Conservation (phyloP, 371 early-diverging fungal species). For the Rhizopus microsporus region DNA sequence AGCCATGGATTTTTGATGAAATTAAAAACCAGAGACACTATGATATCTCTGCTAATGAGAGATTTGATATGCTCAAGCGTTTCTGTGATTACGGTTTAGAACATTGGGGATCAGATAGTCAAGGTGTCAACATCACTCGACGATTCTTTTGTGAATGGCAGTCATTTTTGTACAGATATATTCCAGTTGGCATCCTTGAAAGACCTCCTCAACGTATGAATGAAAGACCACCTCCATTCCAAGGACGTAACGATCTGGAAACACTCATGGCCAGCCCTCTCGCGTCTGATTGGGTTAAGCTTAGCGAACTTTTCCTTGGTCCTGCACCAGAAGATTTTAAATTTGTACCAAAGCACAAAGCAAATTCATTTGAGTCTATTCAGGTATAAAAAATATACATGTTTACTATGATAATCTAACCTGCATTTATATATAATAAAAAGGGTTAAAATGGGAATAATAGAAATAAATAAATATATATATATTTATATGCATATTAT, state of each 20-base stretch:
- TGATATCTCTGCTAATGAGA: slow-evolving; percentile 91
- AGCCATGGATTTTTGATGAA: slow-evolving; percentile 98
- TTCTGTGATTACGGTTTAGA: slow-evolving; percentile 89
- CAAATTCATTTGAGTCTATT: slow-evolving; percentile 75
- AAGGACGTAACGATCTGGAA: slow-evolving; percentile 91
- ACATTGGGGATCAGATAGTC: slow-evolving; percentile 94
- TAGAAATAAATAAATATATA: slow-evolving; percentile 4
- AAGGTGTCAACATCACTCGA: slow-evolving; percentile 84
- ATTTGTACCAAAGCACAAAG: slow-evolving; percentile 93
- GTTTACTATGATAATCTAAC: neutral
- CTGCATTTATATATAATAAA: neutral
- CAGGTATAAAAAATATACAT: slow-evolving; percentile 15
- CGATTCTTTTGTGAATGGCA: slow-evolving; percentile 94
- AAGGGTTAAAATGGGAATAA: neutral
- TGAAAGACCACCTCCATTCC: slow-evolving; percentile 85
- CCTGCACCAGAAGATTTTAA: slow-evolving; percentile 84
- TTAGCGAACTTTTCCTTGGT: slow-evolving; percentile 77
- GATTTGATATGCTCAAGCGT: slow-evolving; percentile 85
- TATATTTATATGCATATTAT: no score
- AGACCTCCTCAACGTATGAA: slow-evolving; percentile 90
- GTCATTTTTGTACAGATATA: slow-evolving; percentile 78
- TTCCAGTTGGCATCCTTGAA: slow-evolving; percentile 93
- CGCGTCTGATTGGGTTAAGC: slow-evolving; percentile 89
- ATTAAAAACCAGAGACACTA: slow-evolving; percentile 84
- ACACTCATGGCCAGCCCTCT: slow-evolving; percentile 88